These are phyloP conservation scores for Blastobotrys muscicola DNA, from an alignment of 805 yeast species.

Conservation along the genomic window DNA sequence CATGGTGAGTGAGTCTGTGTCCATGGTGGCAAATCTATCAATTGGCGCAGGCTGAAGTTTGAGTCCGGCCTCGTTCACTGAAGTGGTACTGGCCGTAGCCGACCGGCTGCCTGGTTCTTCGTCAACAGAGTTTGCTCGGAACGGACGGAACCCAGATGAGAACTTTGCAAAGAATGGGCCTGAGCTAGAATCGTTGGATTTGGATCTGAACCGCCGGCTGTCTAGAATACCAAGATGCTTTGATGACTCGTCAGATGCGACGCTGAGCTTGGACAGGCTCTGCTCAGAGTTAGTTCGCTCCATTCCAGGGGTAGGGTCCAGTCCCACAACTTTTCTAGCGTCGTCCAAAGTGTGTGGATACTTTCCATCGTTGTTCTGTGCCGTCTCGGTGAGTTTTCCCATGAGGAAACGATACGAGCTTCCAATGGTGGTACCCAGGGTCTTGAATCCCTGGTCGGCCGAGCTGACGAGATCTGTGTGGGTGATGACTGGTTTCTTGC, in stretches of 20 bases:
- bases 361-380: conserved; percentile 7
- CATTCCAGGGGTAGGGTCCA: conserved; percentile 10
- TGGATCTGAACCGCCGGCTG: conserved; percentile 1
- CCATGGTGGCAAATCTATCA: conserved; percentile 14
- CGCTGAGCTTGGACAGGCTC: not conserved
- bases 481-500: conserved; percentile 3
- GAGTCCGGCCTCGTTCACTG: conserved; percentile 3
- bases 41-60: conserved; percentile 15
- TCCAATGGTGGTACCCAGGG: conserved; percentile 28
- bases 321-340: conserved; percentile 17
- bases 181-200: conserved; percentile 4
- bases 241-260: conserved; percentile 2
- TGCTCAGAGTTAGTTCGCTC: conserved; percentile 1
- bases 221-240: too few species aligned
- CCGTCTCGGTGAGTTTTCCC: conserved; percentile 17
- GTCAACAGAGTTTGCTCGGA: conserved; percentile 4
- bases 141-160: not conserved
- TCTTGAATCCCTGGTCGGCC: conserved; percentile 24
- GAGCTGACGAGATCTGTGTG: conserved; percentile 16
- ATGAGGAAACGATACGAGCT: conserved; percentile 25
- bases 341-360: conserved; percentile 20
- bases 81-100: conserved; percentile 5
- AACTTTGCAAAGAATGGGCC: not conserved
- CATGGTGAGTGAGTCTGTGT: conserved; percentile 26
- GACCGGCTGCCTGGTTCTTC: not conserved